phyloP scores from a whole-genome alignment of 768 basidiomycete genomes.

The Pholiota microspora region DNA sequence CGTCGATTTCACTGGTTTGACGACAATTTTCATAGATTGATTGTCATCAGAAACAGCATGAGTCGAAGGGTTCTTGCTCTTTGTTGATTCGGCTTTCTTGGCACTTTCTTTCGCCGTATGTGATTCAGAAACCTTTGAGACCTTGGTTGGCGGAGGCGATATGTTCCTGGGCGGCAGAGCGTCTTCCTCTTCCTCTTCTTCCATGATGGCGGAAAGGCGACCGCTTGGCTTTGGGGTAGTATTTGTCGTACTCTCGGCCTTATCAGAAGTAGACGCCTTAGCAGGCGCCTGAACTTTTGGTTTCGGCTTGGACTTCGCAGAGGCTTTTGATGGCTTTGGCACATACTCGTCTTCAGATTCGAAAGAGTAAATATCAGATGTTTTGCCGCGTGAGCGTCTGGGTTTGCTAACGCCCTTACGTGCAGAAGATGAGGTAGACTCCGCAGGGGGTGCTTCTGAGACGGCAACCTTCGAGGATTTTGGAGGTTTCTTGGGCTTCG shows the following conservation, averaged over 20 bases:
- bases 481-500: neutral
- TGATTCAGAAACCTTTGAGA: neutral
- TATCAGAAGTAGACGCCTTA: neutral
- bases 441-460: neutral
- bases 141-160: neutral
- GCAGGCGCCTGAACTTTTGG: neutral
- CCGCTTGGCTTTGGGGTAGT: constrained; percentile 6
- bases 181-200: constrained; percentile 21
- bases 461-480: neutral
- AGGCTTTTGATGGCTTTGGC: constrained; percentile 7
- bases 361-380: constrained; percentile 12
- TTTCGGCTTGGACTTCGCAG: neutral
- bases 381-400: constrained; percentile 3
- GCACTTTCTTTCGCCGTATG: neutral
- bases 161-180: neutral
- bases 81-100: neutral
- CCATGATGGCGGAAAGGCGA: constrained; percentile 15
- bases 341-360: constrained; percentile 19
- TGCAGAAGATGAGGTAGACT: neutral
- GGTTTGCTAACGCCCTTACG: neutral
- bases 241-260: neutral
- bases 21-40: no score
- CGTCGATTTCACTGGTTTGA: no score
- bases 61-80: neutral
- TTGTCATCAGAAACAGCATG: no score